These are phyloP conservation scores for Cafeteria roenbergensis DNA, from an alignment of 108 stramenopile genomes.

Conservation along the genomic window DNA sequence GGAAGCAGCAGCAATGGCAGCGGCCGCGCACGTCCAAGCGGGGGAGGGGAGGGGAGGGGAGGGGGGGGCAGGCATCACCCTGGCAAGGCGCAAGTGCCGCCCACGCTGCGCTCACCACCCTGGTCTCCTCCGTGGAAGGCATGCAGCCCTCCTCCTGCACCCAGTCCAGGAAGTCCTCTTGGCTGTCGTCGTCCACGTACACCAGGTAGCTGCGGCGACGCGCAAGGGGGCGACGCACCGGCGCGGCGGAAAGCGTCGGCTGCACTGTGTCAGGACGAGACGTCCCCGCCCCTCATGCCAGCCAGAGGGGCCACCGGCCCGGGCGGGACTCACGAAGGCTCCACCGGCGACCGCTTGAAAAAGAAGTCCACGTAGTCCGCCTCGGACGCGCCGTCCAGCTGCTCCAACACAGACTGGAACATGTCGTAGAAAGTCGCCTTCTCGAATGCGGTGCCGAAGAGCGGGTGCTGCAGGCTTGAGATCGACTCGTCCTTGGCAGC, in stretches of 20 bases:
- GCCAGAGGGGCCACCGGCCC: no score
- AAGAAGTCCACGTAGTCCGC: constrained; percentile 1
- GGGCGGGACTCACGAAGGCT: no score
- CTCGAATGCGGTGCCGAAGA: not conserved
- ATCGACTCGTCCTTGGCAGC: not conserved
- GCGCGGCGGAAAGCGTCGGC: no score
- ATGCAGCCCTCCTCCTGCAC: constrained; percentile 4
- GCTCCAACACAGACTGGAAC: not conserved
- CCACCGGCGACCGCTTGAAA: constrained; percentile 1
- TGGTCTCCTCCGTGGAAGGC: constrained; percentile 1
- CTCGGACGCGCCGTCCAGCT: constrained; percentile 1
- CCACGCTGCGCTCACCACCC: not conserved
- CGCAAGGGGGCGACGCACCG: not conserved
- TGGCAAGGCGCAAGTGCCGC: no score
- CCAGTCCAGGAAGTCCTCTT: constrained; percentile 12
- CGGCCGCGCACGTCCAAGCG: no score
- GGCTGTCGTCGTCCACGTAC: constrained; percentile 1
- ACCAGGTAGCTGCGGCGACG: not conserved
- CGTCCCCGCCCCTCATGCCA: no score
- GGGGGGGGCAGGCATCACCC: no score
- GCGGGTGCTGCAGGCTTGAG: not conserved
- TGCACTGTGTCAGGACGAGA: no score
- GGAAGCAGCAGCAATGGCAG: no score
- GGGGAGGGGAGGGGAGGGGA: no score
- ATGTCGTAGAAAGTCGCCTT: not conserved